Evolutionary conservation across 352 stramenopile species (phyloP).

Genomic region (Pythium phragmiticola): DNA sequence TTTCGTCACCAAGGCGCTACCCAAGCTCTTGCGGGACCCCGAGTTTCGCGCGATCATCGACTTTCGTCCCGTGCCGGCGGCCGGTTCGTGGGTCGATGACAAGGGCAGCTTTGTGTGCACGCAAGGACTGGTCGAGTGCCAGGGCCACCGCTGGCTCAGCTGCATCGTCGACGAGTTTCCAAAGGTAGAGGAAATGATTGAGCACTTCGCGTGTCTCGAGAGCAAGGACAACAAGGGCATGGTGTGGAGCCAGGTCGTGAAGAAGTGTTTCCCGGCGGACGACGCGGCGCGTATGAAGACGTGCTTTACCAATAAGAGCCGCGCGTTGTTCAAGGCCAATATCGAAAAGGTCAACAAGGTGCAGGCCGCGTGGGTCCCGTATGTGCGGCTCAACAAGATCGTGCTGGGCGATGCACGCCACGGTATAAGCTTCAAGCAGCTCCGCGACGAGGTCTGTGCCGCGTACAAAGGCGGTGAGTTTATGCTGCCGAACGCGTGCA

Average conservation of each 20-base stretch:
- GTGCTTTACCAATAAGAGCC: constrained; percentile 65
- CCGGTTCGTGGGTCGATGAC: constrained; percentile 53
- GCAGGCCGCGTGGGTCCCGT: constrained; percentile 65
- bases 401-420: constrained; percentile 56
- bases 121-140: constrained; percentile 67
- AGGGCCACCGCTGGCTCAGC: constrained; percentile 78
- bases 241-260: constrained; percentile 63
- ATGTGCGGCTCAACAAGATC: constrained; percentile 59
- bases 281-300: constrained; percentile 48
- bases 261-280: constrained; percentile 60
- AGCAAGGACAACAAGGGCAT: constrained; percentile 74
- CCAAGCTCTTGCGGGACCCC: constrained; percentile 58
- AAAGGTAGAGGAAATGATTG: constrained; percentile 58
- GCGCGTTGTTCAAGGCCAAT: constrained; percentile 57
- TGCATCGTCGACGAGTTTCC: constrained; percentile 70
- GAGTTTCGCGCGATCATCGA: constrained; percentile 77
- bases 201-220: constrained; percentile 70
- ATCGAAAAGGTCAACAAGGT: constrained; percentile 47
- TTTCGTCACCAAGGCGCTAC: constrained; percentile 63
- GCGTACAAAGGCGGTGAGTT: constrained; percentile 58
- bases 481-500: constrained; percentile 39
- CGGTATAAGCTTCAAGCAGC: constrained; percentile 66
- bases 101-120: constrained; percentile 68
- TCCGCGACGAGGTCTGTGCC: constrained; percentile 64
- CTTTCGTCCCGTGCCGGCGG: constrained; percentile 68